Conservation (phyloP, 768 basidiomycete genomes). For the Tulasnella sp. region DNA sequence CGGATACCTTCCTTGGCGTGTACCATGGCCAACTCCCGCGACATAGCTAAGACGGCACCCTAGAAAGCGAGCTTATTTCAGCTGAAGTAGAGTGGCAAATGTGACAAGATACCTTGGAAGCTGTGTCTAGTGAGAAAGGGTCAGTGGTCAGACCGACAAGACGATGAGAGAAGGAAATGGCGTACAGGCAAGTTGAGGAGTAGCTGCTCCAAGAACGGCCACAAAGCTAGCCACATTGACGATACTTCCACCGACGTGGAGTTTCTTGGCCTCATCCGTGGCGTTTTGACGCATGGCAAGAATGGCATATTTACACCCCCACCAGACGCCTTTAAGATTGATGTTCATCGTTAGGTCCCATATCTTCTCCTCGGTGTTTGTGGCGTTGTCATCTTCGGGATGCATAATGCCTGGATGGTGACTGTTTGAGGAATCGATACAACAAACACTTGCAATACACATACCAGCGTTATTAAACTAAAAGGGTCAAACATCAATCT, state of each 20-base stretch:
- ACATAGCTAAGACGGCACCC: constrained; percentile 98
- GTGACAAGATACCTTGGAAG: constrained; percentile 26
- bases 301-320: constrained; percentile 97
- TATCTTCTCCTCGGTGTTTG: constrained; percentile 93
- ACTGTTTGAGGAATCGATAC: not conserved
- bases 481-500: not conserved
- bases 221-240: constrained; percentile 99
- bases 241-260: constrained; percentile 72
- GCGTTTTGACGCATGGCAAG: constrained; percentile 92
- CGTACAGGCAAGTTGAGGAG: constrained; percentile 94
- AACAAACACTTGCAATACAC: constrained; percentile 11
- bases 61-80: not conserved
- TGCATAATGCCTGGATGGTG: constrained; percentile 83
- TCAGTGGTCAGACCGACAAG: constrained; percentile 14
- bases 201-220: constrained; percentile 89
- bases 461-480: constrained; percentile 86
- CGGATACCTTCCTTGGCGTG: constrained; percentile 97
- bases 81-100: not conserved
- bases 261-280: constrained; percentile 65
- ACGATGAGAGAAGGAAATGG: constrained; percentile 17
- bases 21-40: constrained; percentile 93
- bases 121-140: constrained; percentile 14
- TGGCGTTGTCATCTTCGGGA: constrained; percentile 82
- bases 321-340: constrained; percentile 99
- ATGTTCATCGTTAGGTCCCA: constrained; percentile 92